Evolutionary conservation across 2,329 filamentous ascomycete genomes (phyloP).

Genomic region (Fusarium udum): DNA sequence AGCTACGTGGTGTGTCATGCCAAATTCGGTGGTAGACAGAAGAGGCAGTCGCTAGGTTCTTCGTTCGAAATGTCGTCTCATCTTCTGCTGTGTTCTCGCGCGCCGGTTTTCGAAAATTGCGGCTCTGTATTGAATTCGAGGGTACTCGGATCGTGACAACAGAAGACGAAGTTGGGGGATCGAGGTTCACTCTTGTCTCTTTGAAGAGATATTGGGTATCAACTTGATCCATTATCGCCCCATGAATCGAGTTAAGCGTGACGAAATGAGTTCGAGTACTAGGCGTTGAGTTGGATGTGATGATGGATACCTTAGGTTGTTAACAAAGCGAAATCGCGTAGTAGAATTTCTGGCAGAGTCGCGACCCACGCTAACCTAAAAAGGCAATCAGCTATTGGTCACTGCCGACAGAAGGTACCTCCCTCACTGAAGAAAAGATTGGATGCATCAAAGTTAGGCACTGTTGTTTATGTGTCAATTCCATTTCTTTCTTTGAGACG

Average conservation of each 20-base stretch:
- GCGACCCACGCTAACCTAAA: slow-evolving; percentile 49
- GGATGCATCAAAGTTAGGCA: not conserved
- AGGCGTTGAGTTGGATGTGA: slow-evolving; percentile 30
- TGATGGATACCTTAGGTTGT: slow-evolving; percentile 13
- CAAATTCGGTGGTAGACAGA: slow-evolving; percentile 86
- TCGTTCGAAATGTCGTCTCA: slow-evolving; percentile 76
- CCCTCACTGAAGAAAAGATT: not conserved
- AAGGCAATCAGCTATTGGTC: slow-evolving; percentile 47
- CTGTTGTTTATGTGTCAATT: not conserved
- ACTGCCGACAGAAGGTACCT: not conserved
- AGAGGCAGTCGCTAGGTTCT: slow-evolving; percentile 78
- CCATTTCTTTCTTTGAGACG: not conserved
- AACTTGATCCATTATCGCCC: slow-evolving; percentile 72
- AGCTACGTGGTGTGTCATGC: slow-evolving; percentile 80
- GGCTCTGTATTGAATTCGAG: slow-evolving; percentile 58
- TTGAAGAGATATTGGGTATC: slow-evolving; percentile 78
- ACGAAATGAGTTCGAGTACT: slow-evolving; percentile 16
- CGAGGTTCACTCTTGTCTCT: slow-evolving; percentile 86
- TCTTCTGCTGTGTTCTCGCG: slow-evolving; percentile 63
- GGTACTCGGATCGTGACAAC: slow-evolving; percentile 77
- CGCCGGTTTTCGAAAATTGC: slow-evolving; percentile 52
- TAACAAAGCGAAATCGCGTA: slow-evolving; percentile 44
- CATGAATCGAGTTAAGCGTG: slow-evolving; percentile 56
- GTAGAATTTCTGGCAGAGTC: slow-evolving; percentile 47
- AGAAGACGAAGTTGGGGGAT: slow-evolving; percentile 74